Percentiles rank a stretch among this genome's conserved stretches.
Evolutionary conservation across 805 yeast genomes (phyloP).

Genomic region (Starmerella stellata): DNA sequence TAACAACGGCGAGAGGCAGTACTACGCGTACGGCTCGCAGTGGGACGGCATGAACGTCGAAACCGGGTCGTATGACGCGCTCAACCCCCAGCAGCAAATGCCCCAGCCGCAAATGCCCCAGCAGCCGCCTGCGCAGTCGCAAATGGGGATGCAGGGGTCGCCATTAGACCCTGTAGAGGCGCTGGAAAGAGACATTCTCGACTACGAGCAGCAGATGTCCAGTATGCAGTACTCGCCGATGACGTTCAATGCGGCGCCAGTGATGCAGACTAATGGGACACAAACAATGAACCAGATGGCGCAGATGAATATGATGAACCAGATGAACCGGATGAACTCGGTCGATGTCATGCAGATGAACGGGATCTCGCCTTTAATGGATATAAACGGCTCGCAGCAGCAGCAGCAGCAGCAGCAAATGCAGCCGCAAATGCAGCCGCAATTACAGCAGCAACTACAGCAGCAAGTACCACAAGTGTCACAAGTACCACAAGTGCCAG

Average conservation of each 20-base stretch:
- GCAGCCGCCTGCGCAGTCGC: no score
- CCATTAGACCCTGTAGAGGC: constrained; percentile 15
- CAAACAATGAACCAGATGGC: not conserved
- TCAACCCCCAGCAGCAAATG: no score
- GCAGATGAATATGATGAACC: not conserved
- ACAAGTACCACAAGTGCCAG: not conserved
- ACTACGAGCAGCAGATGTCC: constrained; percentile 3
- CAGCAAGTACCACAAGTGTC: not conserved
- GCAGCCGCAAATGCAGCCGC: not conserved
- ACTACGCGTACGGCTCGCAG: not conserved
- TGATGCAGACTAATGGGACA: not conserved
- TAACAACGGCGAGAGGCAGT: not conserved
- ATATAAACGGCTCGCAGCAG: not conserved
- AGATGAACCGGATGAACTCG: not conserved
- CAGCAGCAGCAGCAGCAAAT: not conserved
- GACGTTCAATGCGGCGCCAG: not conserved
- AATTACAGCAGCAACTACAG: not conserved
- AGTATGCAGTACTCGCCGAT: not conserved
- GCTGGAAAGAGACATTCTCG: constrained; percentile 14
- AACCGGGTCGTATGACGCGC: no score
- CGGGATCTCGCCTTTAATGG: no score
- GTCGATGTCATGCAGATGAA: not conserved
- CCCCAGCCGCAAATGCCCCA: no score
- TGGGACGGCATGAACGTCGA: no score
- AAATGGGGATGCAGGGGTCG: not conserved